A percentile compares a stretch with the other conserved stretches of the same genome.
Conservation (phyloP, 2,329 filamentous ascomycete species). For the Apiospora arundinis region DNA sequence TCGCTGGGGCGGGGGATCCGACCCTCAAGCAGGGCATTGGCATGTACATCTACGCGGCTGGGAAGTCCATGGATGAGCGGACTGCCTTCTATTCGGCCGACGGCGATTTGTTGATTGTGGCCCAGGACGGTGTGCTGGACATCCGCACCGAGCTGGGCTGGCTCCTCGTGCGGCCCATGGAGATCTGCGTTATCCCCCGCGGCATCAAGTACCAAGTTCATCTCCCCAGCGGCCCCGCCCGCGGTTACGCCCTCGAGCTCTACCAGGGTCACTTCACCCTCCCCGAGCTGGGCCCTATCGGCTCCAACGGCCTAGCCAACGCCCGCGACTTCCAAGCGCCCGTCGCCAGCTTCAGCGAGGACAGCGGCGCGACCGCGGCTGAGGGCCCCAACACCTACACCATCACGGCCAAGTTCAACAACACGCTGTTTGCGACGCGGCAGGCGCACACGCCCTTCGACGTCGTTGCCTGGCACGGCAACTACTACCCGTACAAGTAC, state of each 20-base stretch:
- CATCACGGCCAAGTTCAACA: conserved; percentile 65
- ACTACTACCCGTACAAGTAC: conserved; percentile 75
- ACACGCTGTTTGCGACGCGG: conserved; percentile 64
- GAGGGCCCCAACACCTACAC: conserved; percentile 46
- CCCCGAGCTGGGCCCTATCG: conserved; percentile 68
- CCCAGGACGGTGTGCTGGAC: conserved; percentile 69
- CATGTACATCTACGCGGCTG: conserved; percentile 74
- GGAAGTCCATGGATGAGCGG: conserved; percentile 71
- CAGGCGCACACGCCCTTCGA: conserved; percentile 73
- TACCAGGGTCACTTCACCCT: conserved; percentile 68
- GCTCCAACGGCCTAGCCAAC: conserved; percentile 68
- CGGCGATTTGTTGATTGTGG: conserved; percentile 71
- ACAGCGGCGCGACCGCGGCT: conserved; percentile 44
- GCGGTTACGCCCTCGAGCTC: conserved; percentile 71
- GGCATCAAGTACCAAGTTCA: conserved; percentile 70
- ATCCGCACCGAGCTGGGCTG: conserved; percentile 73
- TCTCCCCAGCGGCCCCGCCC: conserved; percentile 48
- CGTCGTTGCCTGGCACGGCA: conserved; percentile 75
- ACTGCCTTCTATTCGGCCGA: conserved; percentile 80
- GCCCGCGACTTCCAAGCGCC: conserved; percentile 70
- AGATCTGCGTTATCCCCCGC: conserved; percentile 71
- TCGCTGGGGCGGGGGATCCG: conserved; percentile 76
- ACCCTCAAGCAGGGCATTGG: conserved; percentile 74
- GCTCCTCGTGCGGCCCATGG: conserved; percentile 68
- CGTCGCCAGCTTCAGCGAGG: conserved; percentile 64